These are phyloP conservation scores for Cerioporus squamosus DNA, from an alignment of 1,284 basidiomycete genomes.

Conservation along the genomic window DNA sequence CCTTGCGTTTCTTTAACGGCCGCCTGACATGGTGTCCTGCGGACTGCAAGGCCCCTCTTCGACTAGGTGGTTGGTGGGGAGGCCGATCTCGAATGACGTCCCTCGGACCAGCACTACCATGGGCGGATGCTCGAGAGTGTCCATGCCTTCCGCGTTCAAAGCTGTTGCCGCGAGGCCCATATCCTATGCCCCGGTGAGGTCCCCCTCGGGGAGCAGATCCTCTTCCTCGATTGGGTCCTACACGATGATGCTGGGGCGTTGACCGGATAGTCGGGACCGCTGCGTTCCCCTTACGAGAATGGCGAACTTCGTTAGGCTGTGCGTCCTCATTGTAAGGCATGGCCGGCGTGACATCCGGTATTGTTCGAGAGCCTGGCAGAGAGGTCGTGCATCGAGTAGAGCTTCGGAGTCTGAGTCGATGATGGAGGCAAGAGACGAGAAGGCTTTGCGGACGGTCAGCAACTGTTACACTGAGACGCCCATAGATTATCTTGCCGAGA, in stretches of 20 bases:
- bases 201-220: not conserved
- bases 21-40: not conserved
- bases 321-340: conserved; percentile 41
- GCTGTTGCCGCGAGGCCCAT: not conserved
- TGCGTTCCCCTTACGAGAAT: conserved; percentile 39
- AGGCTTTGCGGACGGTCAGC: no score
- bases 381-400: no score
- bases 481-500: conserved; percentile 20
- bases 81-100: no score
- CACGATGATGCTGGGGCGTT: conserved; percentile 1
- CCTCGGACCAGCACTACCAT: not conserved
- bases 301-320: conserved; percentile 48
- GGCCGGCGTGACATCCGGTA: no score
- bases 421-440: no score
- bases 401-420: no score
- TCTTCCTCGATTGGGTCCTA: not conserved
- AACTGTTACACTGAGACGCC: conserved; percentile 1
- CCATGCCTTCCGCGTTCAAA: not conserved
- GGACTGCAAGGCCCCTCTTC: not conserved
- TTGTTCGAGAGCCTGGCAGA: no score
- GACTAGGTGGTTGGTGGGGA: not conserved
- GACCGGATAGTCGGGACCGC: conserved; percentile 38
- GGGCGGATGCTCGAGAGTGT: not conserved
- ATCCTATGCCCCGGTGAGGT: conserved; percentile 6
- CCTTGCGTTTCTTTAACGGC: not conserved